Percentiles rank a stretch among this genome's conserved stretches.
These are phyloP conservation scores for Dactylellina parvicollis DNA, from an alignment of 2,329 filamentous ascomycete species.

Conservation along the genomic window DNA sequence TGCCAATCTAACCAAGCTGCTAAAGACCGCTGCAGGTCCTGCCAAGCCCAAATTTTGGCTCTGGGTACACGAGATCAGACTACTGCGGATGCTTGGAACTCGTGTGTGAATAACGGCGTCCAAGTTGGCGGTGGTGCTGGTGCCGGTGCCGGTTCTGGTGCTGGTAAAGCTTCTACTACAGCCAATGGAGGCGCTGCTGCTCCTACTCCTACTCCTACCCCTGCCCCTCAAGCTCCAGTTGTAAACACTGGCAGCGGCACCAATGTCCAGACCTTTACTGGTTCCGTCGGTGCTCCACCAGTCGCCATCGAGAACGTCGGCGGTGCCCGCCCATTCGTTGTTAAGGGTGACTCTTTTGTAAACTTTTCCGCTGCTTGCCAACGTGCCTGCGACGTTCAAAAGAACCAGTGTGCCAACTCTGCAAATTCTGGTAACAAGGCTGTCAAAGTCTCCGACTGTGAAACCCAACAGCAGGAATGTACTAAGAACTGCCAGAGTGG, in stretches of 20 bases:
- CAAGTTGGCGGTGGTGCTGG: conserved; percentile 54
- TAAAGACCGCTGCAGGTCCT: conserved; percentile 66
- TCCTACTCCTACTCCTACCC: conserved; percentile 21
- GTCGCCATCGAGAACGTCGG: conserved; percentile 67
- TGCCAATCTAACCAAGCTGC: conserved; percentile 72
- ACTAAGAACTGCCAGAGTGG: conserved; percentile 39
- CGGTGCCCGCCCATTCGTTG: conserved; percentile 67
- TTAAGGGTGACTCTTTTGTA: conserved; percentile 70
- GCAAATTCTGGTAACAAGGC: conserved; percentile 65
- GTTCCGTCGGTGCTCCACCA: conserved; percentile 66
- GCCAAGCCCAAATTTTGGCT: conserved; percentile 67
- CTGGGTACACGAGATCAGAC: conserved; percentile 61
- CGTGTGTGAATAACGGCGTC: conserved; percentile 47
- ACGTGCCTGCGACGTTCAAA: conserved; percentile 72
- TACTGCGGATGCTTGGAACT: conserved; percentile 61
- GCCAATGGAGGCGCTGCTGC: conserved; percentile 49
- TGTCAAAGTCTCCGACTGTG: conserved; percentile 66
- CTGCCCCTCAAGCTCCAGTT: conserved; percentile 14
- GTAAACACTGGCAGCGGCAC: conserved; percentile 36
- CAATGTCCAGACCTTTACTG: conserved; percentile 63
- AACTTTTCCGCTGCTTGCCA: conserved; percentile 68
- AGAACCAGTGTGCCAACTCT: conserved; percentile 70
- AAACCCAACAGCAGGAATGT: conserved; percentile 66
- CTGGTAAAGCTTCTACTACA: conserved; percentile 27
- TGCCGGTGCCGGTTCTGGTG: conserved; percentile 53